Base-by-base conservation (phyloP, 2,329 filamentous ascomycete species). In the Scedosporium apiospermum region DNA sequence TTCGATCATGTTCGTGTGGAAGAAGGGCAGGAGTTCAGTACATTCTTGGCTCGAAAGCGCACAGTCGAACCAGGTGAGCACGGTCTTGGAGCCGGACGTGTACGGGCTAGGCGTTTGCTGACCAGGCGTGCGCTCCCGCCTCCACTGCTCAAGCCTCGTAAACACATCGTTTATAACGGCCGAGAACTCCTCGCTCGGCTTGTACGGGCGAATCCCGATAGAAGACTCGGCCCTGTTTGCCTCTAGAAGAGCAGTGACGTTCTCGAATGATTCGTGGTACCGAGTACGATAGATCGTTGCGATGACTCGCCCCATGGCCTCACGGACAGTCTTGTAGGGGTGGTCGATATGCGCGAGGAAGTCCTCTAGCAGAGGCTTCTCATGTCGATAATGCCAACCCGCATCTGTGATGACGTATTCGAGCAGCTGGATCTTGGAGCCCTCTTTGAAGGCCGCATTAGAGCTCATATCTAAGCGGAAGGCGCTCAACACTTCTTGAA, bases 361-460 rank as follows among this genome's bases (percentile, higher is more conserved):
- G 73, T 99, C 87, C 41, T 96, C 81, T 6, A 96, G 78, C 60
- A 99, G 93, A 0, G 93, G 92, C 75, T 91, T 86, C 68, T 96
- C 91, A 10, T 91, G 80, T 65, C 91, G 91, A 80, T 97, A 99
- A 73, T 99, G 95, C 95, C 96, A 99, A 1, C 95, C 95, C 42
- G 88, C 85, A 69, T 96, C 92, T 55, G 87, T 87, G 64, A 99
- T 89, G 65, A 90, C 84, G 67, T 96, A 91, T 68, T 97, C 91
- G 18, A 99, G 80, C 34, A 99, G 79, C 67, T 95, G 88, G 16
- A 99, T 91, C 77, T 98, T 97, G 30, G 93, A 96, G 62, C 93
- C 96, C 73, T 99, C 96, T 73, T 99, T 99, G 82, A 99, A 99
- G 0, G 95, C 95, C 3, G 96, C 95, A 71, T 98, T 97, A 0